Percentiles rank a stretch among this genome's conserved stretches.
Evolutionary conservation across 345 rosid species (phyloP).

Genomic region (Rubroshorea leprosula): DNA sequence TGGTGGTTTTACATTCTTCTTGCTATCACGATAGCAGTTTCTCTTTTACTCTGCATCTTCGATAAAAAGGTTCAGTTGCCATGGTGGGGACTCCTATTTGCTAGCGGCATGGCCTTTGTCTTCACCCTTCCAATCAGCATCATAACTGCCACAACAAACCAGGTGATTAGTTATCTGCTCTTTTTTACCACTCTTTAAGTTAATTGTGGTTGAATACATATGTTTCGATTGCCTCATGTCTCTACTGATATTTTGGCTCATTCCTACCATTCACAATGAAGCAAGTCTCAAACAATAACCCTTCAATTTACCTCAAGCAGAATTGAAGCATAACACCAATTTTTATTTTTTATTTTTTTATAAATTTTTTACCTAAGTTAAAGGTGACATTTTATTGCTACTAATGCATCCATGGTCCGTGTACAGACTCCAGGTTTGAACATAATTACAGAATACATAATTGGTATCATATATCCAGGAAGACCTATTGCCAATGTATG

Average conservation of each 20-base stretch:
- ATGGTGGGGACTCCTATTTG: conserved; percentile 93
- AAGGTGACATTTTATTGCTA: background rate
- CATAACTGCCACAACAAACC: conserved; percentile 88
- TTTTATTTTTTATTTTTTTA: too few species aligned
- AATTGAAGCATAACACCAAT: background rate
- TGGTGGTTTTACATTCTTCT: conserved; percentile 81
- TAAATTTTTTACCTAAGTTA: background rate
- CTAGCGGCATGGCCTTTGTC: conserved; percentile 58
- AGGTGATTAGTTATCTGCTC: conserved; percentile 31
- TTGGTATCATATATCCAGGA: conserved; percentile 83
- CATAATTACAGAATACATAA: conserved; percentile 82
- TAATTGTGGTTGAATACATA: too few species aligned
- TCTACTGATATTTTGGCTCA: background rate
- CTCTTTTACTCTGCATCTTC: conserved; percentile 61
- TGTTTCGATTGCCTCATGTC: background rate
- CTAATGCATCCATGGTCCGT: conserved; percentile 4
- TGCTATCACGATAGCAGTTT: conserved; percentile 32
- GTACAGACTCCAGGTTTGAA: conserved; percentile 80
- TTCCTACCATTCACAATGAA: too few species aligned
- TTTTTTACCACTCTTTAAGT: background rate
- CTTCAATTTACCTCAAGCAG: background rate
- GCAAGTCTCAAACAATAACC: too few species aligned
- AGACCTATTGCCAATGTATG: conserved; percentile 88
- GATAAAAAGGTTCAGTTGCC: conserved; percentile 86
- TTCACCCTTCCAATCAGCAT: conserved; percentile 88